A percentile compares a stretch with the other conserved stretches of the same genome.
Evolutionary conservation across 148 eudicot genomes (phyloP).

Genomic region (Oxyria digyna): DNA sequence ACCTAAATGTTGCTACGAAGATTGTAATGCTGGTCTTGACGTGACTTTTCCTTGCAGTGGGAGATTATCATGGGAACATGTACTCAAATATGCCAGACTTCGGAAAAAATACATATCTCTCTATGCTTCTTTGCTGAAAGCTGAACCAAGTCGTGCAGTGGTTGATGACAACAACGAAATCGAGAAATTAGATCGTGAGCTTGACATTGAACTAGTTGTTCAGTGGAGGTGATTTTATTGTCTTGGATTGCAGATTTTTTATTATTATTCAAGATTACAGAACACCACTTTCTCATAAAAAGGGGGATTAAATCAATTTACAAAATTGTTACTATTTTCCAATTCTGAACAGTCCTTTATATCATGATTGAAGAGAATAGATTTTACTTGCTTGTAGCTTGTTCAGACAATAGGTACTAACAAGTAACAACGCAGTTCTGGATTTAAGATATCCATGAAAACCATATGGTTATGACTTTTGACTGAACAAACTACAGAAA

Average conservation of each 20-base stretch:
- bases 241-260: not conserved
- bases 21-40: not conserved
- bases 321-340: not conserved
- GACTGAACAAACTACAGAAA: no score
- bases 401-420: not conserved
- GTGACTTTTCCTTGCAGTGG: conserved; percentile 41
- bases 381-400: not conserved
- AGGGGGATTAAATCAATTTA: not conserved
- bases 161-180: conserved; percentile 73
- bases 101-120: conserved; percentile 82
- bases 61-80: conserved; percentile 85
- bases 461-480: no score
- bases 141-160: conserved; percentile 47
- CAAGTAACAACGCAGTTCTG: not conserved
- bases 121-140: conserved; percentile 79
- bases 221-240: conserved; percentile 74
- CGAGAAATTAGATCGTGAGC: conserved; percentile 72
- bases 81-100: conserved; percentile 61
- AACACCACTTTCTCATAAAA: not conserved
- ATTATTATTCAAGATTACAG: not conserved
- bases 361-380: not conserved
- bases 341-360: not conserved
- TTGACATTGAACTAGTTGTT: conserved; percentile 80
- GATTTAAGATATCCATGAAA: not conserved
- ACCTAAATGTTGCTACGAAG: not conserved